Conservation (phyloP, 2,329 filamentous ascomycete species). For the Capronia coronata region DNA sequence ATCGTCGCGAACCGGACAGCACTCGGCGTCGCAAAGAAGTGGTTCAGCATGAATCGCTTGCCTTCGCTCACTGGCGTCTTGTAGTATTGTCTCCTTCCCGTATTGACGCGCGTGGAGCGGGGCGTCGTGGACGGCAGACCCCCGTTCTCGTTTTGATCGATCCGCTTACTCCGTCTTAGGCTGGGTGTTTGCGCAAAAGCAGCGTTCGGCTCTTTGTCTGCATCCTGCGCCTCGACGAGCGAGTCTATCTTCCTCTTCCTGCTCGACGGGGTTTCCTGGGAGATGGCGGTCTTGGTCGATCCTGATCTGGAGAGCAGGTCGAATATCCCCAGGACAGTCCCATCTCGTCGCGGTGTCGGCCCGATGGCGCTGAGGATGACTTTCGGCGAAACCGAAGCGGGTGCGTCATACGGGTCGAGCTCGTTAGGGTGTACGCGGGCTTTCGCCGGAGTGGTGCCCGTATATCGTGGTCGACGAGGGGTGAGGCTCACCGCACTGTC, state of each 20-base stretch:
- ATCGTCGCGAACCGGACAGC: conserved; percentile 40
- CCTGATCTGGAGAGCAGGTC: conserved; percentile 42
- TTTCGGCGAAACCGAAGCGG: conserved; percentile 32
- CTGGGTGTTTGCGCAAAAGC: conserved; percentile 35
- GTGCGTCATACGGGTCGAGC: conserved; percentile 43
- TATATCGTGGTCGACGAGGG: conserved; percentile 9
- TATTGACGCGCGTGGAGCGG: conserved; percentile 19
- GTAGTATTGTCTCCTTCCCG: conserved; percentile 25
- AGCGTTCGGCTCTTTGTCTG: conserved; percentile 15
- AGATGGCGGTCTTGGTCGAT: conserved; percentile 32
- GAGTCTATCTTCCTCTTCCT: conserved; percentile 22
- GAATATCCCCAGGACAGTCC: conserved; percentile 44
- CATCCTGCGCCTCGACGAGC: conserved; percentile 25
- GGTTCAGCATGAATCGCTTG: conserved; percentile 41
- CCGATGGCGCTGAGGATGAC: conserved; percentile 37
- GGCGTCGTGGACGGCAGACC: too few species aligned
- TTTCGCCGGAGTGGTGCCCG: conserved; percentile 35
- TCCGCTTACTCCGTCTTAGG: conserved; percentile 26
- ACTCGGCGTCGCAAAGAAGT: conserved; percentile 43
- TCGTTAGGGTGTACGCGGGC: conserved; percentile 34
- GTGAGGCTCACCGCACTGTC: conserved; percentile 24
- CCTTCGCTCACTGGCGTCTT: conserved; percentile 41
- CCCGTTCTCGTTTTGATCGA: conserved; percentile 2
- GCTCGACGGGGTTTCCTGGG: conserved; percentile 27
- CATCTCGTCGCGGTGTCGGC: conserved; percentile 46